Base-by-base conservation (phyloP, 2,329 filamentous ascomycete species). In the Helotiales sp. region DNA sequence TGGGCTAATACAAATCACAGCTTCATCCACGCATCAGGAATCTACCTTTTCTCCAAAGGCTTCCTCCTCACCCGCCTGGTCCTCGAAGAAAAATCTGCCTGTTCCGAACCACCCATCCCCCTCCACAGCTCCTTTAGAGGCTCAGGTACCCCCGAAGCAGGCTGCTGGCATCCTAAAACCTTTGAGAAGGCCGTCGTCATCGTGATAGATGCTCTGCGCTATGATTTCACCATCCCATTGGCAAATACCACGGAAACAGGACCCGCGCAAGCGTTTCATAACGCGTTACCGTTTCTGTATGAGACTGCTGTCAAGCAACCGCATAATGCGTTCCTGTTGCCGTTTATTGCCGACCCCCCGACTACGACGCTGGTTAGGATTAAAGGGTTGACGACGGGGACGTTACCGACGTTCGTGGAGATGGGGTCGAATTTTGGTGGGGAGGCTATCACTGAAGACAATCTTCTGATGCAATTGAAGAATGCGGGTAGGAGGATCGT, bases 321-420 rank as follows among this genome's bases (percentile, higher is more conserved):
- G 0, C 83, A 90, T 64, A 93, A 97, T 78, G 94, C 96, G 0
- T 93, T 99, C 76, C 83, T 99, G 57, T 85, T 94, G 28, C 96
- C 96, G 0, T 99, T 99, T 79, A 97, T 99, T 76, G 96, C 96
- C 45, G 96, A 99, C 76, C 95, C 96, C 40, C 96, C 96, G 6
- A 99, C 96, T 3, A 91, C 94, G 6, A 99, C 96, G 6, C 82
- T 98, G 67, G 96, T 98, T 79, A 85, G 96, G 70, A 81, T 99
- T 71, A 98, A 98, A 81, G 96, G 95, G 2, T 80, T 99, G 71
- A 99, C 94, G 20, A 99, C 96, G 0, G 96, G 96, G 3, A 98
- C 96, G 1, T 81, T 99, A 63, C 96, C 96, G 1, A 97, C 95
- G 0, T 97, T 99, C 77, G 86, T 98, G 63, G 96, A 99, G 77